Percentiles rank a stretch among this genome's conserved stretches.
phyloP scores from a whole-genome alignment of 306 rosid genomes.

The Acacia confusa region DNA sequence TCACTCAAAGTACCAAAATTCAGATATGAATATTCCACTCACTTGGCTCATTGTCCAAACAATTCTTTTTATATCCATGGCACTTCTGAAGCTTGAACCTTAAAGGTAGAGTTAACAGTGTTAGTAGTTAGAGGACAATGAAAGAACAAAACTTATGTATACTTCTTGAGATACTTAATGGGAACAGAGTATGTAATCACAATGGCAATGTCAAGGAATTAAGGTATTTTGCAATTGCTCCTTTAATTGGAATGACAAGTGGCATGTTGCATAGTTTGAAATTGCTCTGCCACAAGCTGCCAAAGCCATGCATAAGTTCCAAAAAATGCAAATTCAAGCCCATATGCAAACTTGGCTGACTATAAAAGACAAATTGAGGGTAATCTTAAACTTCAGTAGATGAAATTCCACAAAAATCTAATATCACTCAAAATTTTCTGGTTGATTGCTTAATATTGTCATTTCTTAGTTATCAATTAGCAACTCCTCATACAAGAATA shows the following conservation, averaged over 20 bases:
- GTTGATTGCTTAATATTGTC: background rate
- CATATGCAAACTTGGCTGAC: background rate
- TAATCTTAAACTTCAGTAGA: background rate
- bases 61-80: conserved; percentile 33
- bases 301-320: conserved; percentile 36
- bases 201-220: conserved; percentile 41
- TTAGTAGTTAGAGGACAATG: conserved; percentile 28
- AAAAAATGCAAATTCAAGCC: conserved; percentile 19
- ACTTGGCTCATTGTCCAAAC: conserved; percentile 47
- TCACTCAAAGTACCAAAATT: background rate
- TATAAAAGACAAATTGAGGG: background rate
- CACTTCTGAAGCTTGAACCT: conserved; percentile 47
- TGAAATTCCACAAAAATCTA: background rate
- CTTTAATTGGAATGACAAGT: conserved; percentile 40
- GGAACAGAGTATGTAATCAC: conserved; percentile 43
- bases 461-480: background rate
- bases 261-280: conserved; percentile 39
- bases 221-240: conserved; percentile 46
- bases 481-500: background rate
- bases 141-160: conserved; percentile 18
- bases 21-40: conserved; percentile 37
- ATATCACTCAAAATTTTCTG: background rate
- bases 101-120: conserved; percentile 34
- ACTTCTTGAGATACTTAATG: conserved; percentile 6
- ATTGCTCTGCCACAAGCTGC: conserved; percentile 67